Conservation (phyloP, 1,284 basidiomycete species). For the Ceratobasidium sp. region DNA sequence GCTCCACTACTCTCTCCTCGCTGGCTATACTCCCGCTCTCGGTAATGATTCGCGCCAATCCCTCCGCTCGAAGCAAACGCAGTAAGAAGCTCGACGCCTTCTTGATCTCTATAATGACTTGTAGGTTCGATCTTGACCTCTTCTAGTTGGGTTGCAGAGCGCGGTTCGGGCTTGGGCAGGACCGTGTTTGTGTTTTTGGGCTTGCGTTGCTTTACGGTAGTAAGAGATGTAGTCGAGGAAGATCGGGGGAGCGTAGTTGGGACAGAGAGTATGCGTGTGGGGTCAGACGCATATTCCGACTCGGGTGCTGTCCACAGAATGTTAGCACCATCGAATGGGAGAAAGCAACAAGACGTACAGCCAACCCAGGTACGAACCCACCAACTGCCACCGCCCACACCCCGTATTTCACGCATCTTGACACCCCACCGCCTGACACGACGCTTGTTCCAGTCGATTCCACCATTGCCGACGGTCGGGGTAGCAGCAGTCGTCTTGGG, state of each 20-base stretch:
- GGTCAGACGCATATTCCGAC: constrained; percentile 33
- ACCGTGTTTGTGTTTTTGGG: no score
- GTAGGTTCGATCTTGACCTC: neutral
- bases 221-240: neutral
- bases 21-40: constrained; percentile 7
- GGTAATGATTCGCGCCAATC: constrained; percentile 13
- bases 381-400: constrained; percentile 31
- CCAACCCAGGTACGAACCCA: constrained; percentile 34
- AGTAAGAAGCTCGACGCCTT: constrained; percentile 9
- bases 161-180: neutral
- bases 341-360: neutral
- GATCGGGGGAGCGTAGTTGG: constrained; percentile 20
- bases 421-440: constrained; percentile 11
- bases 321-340: neutral
- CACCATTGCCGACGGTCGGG: neutral
- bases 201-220: constrained; percentile 6
- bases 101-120: constrained; percentile 5
- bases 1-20: constrained; percentile 6
- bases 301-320: neutral
- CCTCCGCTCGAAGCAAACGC: constrained; percentile 5
- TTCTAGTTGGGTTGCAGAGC: neutral
- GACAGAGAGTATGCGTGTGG: constrained; percentile 5
- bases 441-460: constrained; percentile 1
- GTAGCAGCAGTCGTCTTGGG: constrained; percentile 10
- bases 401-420: constrained; percentile 11